phyloP scores from a whole-genome alignment of 2,329 filamentous ascomycete species.

The Neurospora crassa region DNA sequence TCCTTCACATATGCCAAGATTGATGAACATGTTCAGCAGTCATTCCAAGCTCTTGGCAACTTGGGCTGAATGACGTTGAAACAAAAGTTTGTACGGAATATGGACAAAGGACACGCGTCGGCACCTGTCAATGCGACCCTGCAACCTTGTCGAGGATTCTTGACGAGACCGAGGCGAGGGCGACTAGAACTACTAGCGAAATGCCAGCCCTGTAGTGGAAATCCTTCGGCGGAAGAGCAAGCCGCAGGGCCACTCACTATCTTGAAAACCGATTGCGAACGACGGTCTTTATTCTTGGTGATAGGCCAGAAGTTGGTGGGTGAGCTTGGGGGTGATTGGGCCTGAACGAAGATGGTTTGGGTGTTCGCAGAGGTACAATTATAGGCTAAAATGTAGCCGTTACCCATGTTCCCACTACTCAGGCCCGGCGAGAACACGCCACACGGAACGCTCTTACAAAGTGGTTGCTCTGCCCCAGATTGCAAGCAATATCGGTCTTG shows the following conservation, averaged over 20 bases:
- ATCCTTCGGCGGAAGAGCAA: background rate
- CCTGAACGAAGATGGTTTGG: background rate
- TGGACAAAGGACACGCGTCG: background rate
- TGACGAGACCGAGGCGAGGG: background rate
- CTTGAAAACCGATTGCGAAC: background rate
- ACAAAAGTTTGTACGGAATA: background rate
- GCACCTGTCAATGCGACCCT: background rate
- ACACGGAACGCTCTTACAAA: background rate
- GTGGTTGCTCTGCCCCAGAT: background rate
- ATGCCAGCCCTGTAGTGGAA: background rate
- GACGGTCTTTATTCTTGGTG: background rate
- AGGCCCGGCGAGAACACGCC: background rate
- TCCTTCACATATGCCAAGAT: conserved; percentile 4
- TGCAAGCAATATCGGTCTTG: background rate
- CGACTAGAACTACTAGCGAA: background rate
- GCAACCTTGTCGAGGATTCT: background rate
- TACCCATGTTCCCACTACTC: background rate
- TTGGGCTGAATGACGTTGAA: background rate
- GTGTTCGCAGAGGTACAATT: background rate
- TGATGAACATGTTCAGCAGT: background rate
- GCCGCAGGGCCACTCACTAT: background rate
- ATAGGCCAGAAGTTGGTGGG: background rate
- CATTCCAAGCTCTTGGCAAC: background rate
- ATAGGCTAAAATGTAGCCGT: conserved; percentile 4
- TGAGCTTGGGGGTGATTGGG: background rate